phyloP scores from a whole-genome alignment of 75 land plant species.

The Isoetes taiwanensis region DNA sequence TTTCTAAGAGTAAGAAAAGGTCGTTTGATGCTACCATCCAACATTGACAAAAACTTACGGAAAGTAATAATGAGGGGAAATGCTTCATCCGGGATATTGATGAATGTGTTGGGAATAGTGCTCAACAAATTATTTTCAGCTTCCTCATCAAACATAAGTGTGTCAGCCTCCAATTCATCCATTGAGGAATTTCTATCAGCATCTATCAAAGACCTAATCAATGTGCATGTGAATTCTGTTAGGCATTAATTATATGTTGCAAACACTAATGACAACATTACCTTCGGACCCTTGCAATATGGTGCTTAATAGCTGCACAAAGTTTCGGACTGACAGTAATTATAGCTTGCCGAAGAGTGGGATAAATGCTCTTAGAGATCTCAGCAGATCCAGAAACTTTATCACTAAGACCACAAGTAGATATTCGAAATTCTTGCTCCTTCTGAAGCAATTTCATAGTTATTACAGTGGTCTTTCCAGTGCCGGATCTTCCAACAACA shows the following conservation, averaged over 20 bases:
- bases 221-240: not conserved
- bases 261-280: conserved; percentile 7
- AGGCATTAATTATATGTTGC: not conserved
- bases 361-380: not conserved
- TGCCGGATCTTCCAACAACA: conserved; percentile 63
- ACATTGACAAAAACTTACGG: conserved; percentile 41
- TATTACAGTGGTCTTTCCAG: conserved; percentile 67
- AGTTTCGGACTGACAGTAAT: conserved; percentile 58
- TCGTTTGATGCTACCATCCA: conserved; percentile 33
- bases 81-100: conserved; percentile 8
- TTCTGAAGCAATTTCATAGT: conserved; percentile 41
- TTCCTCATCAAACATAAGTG: conserved; percentile 7
- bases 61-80: conserved; percentile 52
- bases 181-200: not conserved
- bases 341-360: conserved; percentile 32
- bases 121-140: conserved; percentile 7
- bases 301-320: conserved; percentile 44
- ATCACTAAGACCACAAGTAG: conserved; percentile 12
- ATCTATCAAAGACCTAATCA: not conserved
- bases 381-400: not conserved
- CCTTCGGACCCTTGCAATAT: conserved; percentile 34
- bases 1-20: conserved; percentile 16
- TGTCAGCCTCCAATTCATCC: not conserved
- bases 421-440: conserved; percentile 19
- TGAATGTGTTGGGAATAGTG: conserved; percentile 35